Percentiles rank a stretch among this genome's conserved stretches.
These are phyloP conservation scores for Sugiyamaella marilandica DNA, from an alignment of 805 yeast species.

Conservation along the genomic window DNA sequence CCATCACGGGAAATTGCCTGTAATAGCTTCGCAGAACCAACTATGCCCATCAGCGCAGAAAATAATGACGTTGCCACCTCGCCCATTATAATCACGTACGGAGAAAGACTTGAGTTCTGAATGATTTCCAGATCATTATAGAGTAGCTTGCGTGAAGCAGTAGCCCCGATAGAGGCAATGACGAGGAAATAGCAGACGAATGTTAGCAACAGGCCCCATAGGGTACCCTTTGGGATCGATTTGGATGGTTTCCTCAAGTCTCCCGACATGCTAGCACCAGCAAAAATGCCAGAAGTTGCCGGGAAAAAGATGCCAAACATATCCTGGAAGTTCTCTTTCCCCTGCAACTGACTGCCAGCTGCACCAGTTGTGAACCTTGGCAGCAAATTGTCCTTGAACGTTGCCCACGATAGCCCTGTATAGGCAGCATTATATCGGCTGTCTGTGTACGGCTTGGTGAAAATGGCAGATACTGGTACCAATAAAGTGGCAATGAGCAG, in stretches of 20 bases:
- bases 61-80: slow-evolving; percentile 88
- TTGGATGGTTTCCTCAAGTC: slow-evolving; percentile 80
- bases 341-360: slow-evolving; percentile 69
- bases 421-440: slow-evolving; percentile 37
- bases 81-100: slow-evolving; percentile 71
- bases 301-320: slow-evolving; percentile 96
- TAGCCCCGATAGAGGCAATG: slow-evolving; percentile 69
- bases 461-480: slow-evolving; percentile 70
- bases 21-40: slow-evolving; percentile 88
- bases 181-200: slow-evolving; percentile 75
- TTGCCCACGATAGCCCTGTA: slow-evolving; percentile 70
- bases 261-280: slow-evolving; percentile 99
- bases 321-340: slow-evolving; percentile 72
- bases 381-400: slow-evolving; percentile 58
- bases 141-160: slow-evolving; percentile 75
- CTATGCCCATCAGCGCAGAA: slow-evolving; percentile 90
- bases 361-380: slow-evolving; percentile 88
- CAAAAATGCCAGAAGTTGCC: slow-evolving; percentile 97
- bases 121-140: slow-evolving; percentile 78
- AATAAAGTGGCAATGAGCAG: slow-evolving; percentile 21
- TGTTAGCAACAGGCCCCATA: slow-evolving; percentile 75
- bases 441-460: slow-evolving; percentile 54
- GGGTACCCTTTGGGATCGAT: slow-evolving; percentile 90
- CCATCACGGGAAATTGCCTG: slow-evolving; percentile 89
- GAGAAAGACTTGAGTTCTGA: slow-evolving; percentile 71